Conservation (phyloP, 2,329 filamentous ascomycete species). For the Bretziella fagacearum region DNA sequence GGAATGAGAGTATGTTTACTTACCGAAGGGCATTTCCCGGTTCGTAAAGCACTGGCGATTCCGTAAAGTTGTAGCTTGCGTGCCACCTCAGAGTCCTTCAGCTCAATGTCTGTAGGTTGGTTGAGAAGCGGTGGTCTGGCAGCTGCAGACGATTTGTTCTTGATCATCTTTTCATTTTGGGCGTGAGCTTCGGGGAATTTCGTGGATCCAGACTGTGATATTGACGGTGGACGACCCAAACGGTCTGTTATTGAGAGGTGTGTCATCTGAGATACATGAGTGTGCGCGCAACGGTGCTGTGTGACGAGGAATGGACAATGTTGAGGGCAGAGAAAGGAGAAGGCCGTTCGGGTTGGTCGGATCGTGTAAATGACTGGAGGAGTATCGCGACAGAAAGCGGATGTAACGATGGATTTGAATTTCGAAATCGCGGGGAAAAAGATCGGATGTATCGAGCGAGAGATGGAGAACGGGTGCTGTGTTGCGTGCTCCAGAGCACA, state of each 20-base stretch:
- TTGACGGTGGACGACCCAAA: background rate
- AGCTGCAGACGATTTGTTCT: background rate
- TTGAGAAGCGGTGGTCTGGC: too few species aligned
- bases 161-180: too few species aligned
- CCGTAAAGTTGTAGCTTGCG: conserved; percentile 90
- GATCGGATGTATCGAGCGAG: too few species aligned
- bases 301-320: too few species aligned
- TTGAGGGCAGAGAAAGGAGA: background rate
- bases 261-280: background rate
- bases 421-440: background rate
- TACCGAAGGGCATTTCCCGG: conserved; percentile 82
- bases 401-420: background rate
- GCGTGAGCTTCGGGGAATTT: too few species aligned
- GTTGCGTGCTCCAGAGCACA: background rate
- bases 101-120: conserved; percentile 40
- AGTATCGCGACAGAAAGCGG: background rate
- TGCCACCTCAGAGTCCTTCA: conserved; percentile 77
- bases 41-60: conserved; percentile 68
- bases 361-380: too few species aligned
- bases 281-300: background rate
- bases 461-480: too few species aligned
- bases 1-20: conserved; percentile 20
- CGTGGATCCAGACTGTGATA: background rate
- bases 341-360: background rate
- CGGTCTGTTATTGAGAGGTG: background rate